These are phyloP conservation scores for Gardenia jasminoides DNA, from an alignment of 257 asterid species.

Conservation along the genomic window DNA sequence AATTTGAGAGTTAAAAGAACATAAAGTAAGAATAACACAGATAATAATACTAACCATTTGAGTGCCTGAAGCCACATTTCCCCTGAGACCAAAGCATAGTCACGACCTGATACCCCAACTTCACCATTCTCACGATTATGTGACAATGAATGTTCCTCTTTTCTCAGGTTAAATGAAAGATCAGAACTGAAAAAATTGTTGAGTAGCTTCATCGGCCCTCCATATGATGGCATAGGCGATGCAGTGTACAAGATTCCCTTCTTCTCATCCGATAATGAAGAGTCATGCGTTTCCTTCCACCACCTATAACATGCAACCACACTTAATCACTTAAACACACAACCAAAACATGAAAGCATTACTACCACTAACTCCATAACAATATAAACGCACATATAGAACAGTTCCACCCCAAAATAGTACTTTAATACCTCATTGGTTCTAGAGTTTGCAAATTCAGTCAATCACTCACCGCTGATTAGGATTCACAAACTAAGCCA, in stretches of 20 bases:
- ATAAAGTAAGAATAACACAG: not conserved
- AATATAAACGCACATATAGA: not conserved
- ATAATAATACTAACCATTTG: conserved; percentile 51
- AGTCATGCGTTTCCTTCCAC: conserved; percentile 94
- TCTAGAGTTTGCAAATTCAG: not conserved
- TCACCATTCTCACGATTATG: conserved; percentile 55
- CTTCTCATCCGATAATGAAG: conserved; percentile 44
- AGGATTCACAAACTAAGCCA: not conserved
- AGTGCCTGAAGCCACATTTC: conserved; percentile 86
- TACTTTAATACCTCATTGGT: not conserved
- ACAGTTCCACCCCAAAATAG: not conserved
- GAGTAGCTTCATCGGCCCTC: conserved; percentile 83
- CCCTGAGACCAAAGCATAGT: conserved; percentile 84
- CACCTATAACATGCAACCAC: conserved; percentile 48
- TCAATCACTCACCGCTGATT: not conserved
- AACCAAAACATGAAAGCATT: not conserved
- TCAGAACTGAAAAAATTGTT: conserved; percentile 83
- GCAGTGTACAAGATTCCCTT: conserved; percentile 65
- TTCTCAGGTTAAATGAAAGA: conserved; percentile 66
- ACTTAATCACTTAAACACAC: not conserved
- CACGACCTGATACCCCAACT: conserved; percentile 68
- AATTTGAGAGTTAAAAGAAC: not conserved
- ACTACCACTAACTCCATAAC: not conserved
- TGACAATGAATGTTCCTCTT: conserved; percentile 53
- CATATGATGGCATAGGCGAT: conserved; percentile 58